Evolutionary conservation across 495 filamentous ascomycete genomes (phyloP).

Genomic region (Aspergillus kassunensis): DNA sequence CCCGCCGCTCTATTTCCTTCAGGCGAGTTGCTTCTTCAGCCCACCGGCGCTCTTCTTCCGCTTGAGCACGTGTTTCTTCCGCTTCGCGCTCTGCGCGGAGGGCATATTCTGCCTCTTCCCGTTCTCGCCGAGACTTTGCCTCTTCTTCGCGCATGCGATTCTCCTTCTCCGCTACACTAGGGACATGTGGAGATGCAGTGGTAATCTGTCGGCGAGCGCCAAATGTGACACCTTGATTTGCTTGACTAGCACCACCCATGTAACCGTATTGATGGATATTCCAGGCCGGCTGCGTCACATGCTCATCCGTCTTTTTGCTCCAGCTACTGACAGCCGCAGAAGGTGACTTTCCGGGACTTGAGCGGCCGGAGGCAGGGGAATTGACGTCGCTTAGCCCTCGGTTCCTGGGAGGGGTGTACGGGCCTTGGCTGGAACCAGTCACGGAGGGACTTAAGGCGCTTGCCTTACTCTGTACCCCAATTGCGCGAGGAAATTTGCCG

Average conservation of each 20-base stretch:
- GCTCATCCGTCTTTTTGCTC: constrained; percentile 81
- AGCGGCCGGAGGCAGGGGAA: constrained; percentile 50
- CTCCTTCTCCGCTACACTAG: constrained; percentile 66
- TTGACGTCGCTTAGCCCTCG: constrained; percentile 64
- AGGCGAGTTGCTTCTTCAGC: constrained; percentile 68
- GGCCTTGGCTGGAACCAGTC: constrained; percentile 55
- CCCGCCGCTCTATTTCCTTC: constrained; percentile 63
- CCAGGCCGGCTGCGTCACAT: constrained; percentile 83
- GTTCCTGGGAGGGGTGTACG: constrained; percentile 33
- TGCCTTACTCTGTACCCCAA: constrained; percentile 60
- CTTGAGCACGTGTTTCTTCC: constrained; percentile 63
- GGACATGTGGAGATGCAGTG: constrained; percentile 70
- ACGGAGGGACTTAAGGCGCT: constrained; percentile 63
- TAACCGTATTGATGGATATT: constrained; percentile 99
- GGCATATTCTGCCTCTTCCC: constrained; percentile 62
- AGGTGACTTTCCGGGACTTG: constrained; percentile 61
- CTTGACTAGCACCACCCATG: constrained; percentile 96
- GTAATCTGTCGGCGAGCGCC: constrained; percentile 92
- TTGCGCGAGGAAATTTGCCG: constrained; percentile 61
- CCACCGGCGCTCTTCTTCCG: constrained; percentile 74
- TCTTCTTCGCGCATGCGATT: constrained; percentile 57
- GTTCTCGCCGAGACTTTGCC: constrained; percentile 56
- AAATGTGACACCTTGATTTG: constrained; percentile 89
- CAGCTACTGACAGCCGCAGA: constrained; percentile 69
- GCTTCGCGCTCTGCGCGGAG: constrained; percentile 60